Conservation (phyloP, 768 basidiomycete genomes). For the Paxillus rubicundulus region DNA sequence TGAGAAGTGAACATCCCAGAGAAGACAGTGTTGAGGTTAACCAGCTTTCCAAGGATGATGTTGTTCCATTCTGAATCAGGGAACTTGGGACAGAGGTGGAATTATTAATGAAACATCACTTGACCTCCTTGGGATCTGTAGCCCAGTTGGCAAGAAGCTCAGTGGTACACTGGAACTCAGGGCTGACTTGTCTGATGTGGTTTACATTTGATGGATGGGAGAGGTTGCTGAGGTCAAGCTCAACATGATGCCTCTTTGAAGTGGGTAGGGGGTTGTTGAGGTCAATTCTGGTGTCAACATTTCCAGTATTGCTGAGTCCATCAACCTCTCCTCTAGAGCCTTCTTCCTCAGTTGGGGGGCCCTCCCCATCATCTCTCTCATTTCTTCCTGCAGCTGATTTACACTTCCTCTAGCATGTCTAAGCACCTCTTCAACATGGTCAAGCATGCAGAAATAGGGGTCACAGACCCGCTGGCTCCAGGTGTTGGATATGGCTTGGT, state of each 20-base stretch:
- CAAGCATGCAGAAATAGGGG: not conserved
- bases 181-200: no score
- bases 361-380: not conserved
- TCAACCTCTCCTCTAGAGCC: not conserved
- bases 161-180: no score
- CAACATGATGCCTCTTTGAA: no score
- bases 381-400: not conserved
- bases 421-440: not conserved
- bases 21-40: conserved; percentile 33
- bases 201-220: not conserved
- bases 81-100: no score
- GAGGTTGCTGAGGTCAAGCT: not conserved
- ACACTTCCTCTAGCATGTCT: not conserved
- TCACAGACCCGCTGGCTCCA: not conserved
- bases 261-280: not conserved
- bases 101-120: not conserved
- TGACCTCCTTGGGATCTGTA: not conserved
- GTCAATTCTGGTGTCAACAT: not conserved
- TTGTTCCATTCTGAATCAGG: no score
- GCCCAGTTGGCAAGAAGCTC: not conserved
- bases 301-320: no score
- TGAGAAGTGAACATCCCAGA: conserved; percentile 11
- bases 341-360: not conserved
- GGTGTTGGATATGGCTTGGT: not conserved
- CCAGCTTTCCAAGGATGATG: conserved; percentile 17